Base-by-base conservation (phyloP, 2,329 filamentous ascomycete species). In the Arthrinium phaeospermum region DNA sequence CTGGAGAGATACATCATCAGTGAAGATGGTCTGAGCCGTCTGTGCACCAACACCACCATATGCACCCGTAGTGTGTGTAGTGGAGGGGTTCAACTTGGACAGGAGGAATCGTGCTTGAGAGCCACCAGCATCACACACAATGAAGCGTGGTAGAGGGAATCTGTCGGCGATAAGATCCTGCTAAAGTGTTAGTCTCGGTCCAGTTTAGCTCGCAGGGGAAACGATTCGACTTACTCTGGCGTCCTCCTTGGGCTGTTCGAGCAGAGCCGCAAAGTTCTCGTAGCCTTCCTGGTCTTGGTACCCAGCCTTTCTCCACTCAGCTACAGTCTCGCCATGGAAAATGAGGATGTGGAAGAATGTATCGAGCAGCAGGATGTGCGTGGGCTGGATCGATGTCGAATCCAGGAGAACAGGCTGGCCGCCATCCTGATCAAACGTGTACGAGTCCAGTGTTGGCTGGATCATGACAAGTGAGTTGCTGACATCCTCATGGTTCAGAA, bases 291-390 rank as follows among this genome's bases (percentile, higher is more conserved):
- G 96, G 2, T 98, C 95, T 78, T 99, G 96, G 81, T 99, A 99
- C 0, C 96, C 96, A 24, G 95, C 95, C 83, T 99, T 98, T 76
- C 95, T 92, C 96, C 96, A 99, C 81, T 98, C 95, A 0, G 96
- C 96, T 83, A 98, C 93, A 0, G 96, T 98, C 86, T 99, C 96
- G 75, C 96, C 96, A 79, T 99, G 95, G 90, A 98, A 99, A 78
- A 99, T 99, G 71, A 99, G 90, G 74, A 99, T 99, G 82, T 99
- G 96, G 90, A 99, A 99, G 87, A 99, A 99, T 0, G 96, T 98
- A 79, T 99, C 96, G 71, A 99, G 91, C 14, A 99, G 91, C 69
- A 99, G 89, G 73, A 98, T 94, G 73, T 98, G 97, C 30, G 95
- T 94, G 13, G 95, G 93, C 80, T 98, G 96, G 77, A 99, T 99